Evolutionary conservation across 2,329 filamentous ascomycete species (phyloP).

Genomic region (Davidsoniella virescens): DNA sequence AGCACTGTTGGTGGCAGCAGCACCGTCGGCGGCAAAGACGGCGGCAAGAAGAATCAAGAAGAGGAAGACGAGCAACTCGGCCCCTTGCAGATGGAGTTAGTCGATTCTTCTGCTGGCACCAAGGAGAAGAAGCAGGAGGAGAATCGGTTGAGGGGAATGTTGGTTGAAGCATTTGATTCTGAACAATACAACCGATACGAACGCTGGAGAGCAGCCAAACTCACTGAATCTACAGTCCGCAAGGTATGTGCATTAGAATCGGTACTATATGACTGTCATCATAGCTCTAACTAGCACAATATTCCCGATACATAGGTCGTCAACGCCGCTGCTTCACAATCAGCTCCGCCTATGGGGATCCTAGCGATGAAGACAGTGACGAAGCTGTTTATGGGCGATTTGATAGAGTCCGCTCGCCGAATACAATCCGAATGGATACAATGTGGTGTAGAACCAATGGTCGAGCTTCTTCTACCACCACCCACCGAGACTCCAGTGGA

Average conservation of each 20-base stretch:
- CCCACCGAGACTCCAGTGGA: slow-evolving; percentile 16
- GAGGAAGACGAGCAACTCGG: slow-evolving; percentile 36
- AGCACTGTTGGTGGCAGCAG: slow-evolving; percentile 30
- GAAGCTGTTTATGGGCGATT: slow-evolving; percentile 61
- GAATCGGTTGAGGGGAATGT: slow-evolving; percentile 38
- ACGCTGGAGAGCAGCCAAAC: slow-evolving; percentile 50
- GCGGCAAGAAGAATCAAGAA: slow-evolving; percentile 32
- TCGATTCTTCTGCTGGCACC: slow-evolving; percentile 42
- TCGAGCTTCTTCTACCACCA: slow-evolving; percentile 31
- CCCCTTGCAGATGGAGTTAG: slow-evolving; percentile 30
- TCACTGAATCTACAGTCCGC: slow-evolving; percentile 53
- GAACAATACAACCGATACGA: slow-evolving; percentile 56
- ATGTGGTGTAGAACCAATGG: slow-evolving; percentile 39
- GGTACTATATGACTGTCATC: neutral
- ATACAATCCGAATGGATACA: slow-evolving; percentile 58
- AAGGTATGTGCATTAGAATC: slow-evolving; percentile 29
- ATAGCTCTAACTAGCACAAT: neutral
- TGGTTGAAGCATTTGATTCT: slow-evolving; percentile 48
- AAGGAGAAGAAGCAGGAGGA: slow-evolving; percentile 53
- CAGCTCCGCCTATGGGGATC: slow-evolving; percentile 55
- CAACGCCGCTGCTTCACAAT: slow-evolving; percentile 68
- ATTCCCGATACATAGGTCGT: slow-evolving; percentile 36
- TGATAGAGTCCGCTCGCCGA: slow-evolving; percentile 54
- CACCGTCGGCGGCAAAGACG: slow-evolving; percentile 25
- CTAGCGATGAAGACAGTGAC: slow-evolving; percentile 61